phyloP scores from a whole-genome alignment of 2,329 filamentous ascomycete species.

The Fusarium nisikadoi region DNA sequence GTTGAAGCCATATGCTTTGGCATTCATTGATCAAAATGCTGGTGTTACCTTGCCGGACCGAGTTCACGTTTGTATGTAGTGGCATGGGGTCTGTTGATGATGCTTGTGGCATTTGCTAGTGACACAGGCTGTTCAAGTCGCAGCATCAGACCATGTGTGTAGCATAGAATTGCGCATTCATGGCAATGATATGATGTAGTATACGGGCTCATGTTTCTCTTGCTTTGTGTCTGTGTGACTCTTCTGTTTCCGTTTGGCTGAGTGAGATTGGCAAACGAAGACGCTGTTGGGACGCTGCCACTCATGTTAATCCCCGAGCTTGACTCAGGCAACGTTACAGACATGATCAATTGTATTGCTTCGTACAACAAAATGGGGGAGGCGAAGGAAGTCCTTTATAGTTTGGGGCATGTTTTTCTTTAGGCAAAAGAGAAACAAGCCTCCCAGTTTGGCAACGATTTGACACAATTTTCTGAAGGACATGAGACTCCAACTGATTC shows the following conservation, averaged over 20 bases:
- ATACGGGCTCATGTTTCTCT: background rate
- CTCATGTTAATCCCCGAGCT: background rate
- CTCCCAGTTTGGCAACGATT: rapidly evolving
- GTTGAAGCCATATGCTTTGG: background rate
- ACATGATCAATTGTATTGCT: background rate
- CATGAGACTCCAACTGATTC: background rate
- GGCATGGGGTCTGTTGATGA: background rate
- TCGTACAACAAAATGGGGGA: background rate
- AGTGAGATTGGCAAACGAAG: background rate
- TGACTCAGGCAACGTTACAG: background rate
- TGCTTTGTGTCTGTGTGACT: background rate
- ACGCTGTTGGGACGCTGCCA: background rate
- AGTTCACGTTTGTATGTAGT: background rate
- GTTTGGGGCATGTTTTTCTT: background rate
- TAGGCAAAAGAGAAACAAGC: rapidly evolving
- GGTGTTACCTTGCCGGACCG: background rate
- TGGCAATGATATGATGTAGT: background rate
- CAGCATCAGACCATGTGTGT: background rate
- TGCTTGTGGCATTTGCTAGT: background rate
- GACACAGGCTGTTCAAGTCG: background rate
- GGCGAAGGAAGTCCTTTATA: background rate
- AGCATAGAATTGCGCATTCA: background rate
- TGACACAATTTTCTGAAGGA: background rate
- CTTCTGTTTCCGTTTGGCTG: too few species aligned
- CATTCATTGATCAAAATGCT: rapidly evolving